These are phyloP conservation scores for Cladosporium colombiae DNA, from an alignment of 2,329 filamentous ascomycete genomes.

Conservation along the genomic window DNA sequence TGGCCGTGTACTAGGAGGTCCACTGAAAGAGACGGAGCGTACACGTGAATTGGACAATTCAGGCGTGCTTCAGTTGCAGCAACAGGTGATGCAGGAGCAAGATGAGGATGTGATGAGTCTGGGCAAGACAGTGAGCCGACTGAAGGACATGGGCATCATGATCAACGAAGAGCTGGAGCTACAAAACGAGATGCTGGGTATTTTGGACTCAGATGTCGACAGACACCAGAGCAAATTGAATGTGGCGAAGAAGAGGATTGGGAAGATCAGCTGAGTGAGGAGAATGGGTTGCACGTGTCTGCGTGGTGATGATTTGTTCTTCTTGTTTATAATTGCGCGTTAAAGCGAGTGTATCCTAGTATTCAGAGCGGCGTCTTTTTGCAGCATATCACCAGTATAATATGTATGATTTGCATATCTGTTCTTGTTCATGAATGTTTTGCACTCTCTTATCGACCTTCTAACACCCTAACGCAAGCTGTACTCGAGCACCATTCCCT, in stretches of 20 bases:
- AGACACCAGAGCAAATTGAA: slow-evolving; percentile 68
- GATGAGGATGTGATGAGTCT: slow-evolving; percentile 71
- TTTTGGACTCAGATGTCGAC: slow-evolving; percentile 66
- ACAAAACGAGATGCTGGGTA: slow-evolving; percentile 70
- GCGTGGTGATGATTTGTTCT: background rate
- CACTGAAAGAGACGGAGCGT: slow-evolving; percentile 69
- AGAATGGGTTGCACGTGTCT: slow-evolving; percentile 1
- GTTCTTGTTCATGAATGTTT: background rate
- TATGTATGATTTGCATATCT: background rate
- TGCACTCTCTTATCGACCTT: background rate
- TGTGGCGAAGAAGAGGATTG: slow-evolving; percentile 71
- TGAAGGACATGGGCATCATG: slow-evolving; percentile 75
- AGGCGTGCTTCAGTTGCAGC: slow-evolving; percentile 72
- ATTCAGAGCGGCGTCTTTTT: background rate
- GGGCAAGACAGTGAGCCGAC: slow-evolving; percentile 67
- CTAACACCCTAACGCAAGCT: background rate
- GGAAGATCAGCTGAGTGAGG: slow-evolving; percentile 55
- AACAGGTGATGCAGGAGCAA: slow-evolving; percentile 72
- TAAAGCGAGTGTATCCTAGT: slow-evolving; percentile 9
- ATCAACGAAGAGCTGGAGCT: slow-evolving; percentile 73
- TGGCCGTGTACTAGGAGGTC: slow-evolving; percentile 70
- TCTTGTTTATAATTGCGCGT: slow-evolving; percentile 5
- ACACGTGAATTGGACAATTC: slow-evolving; percentile 76
- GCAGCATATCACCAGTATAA: background rate
- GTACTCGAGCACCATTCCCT: background rate